Base-by-base conservation (phyloP, 352 stramenopile species). In the Pythium aristosporum region DNA sequence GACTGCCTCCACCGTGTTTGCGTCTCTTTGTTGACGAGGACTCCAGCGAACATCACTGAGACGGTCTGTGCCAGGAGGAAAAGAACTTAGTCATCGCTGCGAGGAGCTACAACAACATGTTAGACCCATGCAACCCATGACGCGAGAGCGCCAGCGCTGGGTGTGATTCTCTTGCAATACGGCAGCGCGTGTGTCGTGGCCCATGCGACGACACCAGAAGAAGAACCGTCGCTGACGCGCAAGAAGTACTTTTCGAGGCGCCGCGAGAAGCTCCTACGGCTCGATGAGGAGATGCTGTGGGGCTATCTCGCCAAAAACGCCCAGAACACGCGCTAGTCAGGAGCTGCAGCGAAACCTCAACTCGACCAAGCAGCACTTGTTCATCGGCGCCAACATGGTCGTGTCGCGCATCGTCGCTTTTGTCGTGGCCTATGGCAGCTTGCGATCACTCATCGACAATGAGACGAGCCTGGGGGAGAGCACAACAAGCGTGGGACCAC, bases 331-430 rank as follows among this genome's bases (percentile, higher is more conserved):
- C 79, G 80, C 51, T 9, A 60, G 71, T 1, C 52, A 61, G 0
- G 85, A 93, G 61, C 60, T 93, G 36, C 68, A 79, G 56, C 62
- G 75, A 15, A 77, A 81, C 61, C 74, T 92, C 52, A 91, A 71
- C 36, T 94, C 76, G 11, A 74, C 85, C 42, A 76, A 79, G 30
- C 82, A 92, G 65, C 85, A 96, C 61, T 58, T 96, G 32, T 94
- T 85, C 0, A 85, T 94, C 52, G 87, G 85, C 21, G 81, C 83
- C 39, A 96, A 96, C 65, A 94, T 96, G 87, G 74, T 96, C 36
- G 84, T 86, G 30, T 85, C 83, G 25, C 79, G 83, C 21, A 52
- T 93, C 30, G 91, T 84, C 34, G 85, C 85, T n/a, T 96, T 94
- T 43, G 73, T 91, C 32, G 85, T 87, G 25, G 67, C 87, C 28